Evolutionary conservation across 2,329 filamentous ascomycete species (phyloP).

Genomic region (Gaeumannomyces tritici): DNA sequence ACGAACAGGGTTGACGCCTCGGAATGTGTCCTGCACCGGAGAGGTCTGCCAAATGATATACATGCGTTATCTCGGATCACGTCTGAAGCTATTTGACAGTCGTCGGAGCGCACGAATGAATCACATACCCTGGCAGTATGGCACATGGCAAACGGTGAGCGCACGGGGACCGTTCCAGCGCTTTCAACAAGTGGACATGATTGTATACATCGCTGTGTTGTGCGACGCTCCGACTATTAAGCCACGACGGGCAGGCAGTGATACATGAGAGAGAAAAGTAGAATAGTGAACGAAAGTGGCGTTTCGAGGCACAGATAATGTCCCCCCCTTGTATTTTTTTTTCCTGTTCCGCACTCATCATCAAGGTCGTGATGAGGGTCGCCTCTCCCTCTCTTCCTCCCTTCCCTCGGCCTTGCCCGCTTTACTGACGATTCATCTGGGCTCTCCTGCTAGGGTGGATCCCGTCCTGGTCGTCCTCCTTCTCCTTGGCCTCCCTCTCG

Average conservation of each 20-base stretch:
- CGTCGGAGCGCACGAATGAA: too few relatives aligned
- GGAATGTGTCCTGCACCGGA: not conserved
- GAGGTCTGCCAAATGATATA: not conserved
- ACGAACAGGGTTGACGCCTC: not conserved
- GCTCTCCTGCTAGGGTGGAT: conserved; percentile 44
- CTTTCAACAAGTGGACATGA: not conserved
- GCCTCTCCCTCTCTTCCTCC: not conserved
- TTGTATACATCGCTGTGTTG: not conserved
- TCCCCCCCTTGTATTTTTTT: too few relatives aligned
- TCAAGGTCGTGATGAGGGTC: too few relatives aligned
- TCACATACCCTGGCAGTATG: too few relatives aligned
- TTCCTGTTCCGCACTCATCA: too few relatives aligned
- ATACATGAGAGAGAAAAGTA: not conserved
- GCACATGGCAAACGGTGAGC: too few relatives aligned
- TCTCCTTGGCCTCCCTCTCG: conserved; percentile 28
- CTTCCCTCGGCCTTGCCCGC: not conserved
- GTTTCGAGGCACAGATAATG: not conserved
- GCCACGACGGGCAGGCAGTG: not conserved
- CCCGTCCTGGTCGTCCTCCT: conserved; percentile 20
- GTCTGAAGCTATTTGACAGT: not conserved
- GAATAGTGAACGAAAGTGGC: not conserved
- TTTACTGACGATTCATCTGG: conserved; percentile 3
- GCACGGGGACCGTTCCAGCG: too few relatives aligned
- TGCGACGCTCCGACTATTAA: too few relatives aligned
- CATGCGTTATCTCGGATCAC: not conserved